Base-by-base conservation (phyloP, 78 protist genomes). In the Dictyostelium brefeldianum region DNA sequence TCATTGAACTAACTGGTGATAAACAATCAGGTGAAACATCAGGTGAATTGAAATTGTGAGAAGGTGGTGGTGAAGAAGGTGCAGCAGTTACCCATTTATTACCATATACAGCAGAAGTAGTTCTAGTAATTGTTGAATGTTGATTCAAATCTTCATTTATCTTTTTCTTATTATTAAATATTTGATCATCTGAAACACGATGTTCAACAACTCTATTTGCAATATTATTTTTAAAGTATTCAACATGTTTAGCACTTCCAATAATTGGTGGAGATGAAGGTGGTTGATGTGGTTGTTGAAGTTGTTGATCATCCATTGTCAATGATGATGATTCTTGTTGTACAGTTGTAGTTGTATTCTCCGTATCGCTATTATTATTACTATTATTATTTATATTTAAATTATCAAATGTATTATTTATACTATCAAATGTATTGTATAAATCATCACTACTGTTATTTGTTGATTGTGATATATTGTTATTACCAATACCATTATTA, bases 81-180 rank as follows among this genome's bases (percentile, higher is more conserved):
- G 91, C 91, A 62, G 83, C 92, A 17, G 79, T 75, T 5, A 85
- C 92, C 92, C 92, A 85, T 85, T 85, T 85, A 53, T 47, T 77
- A 56, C 43, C 43, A 36, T 36, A 36, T 36, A 36, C 43, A 31
- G 29, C 46, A 1, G 79, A 22, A 25, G 78, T n/a, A 12, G 56
- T 51, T 51, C 56, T 51, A 14, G 56, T 51, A 51, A 14, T 51
- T 2, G 56, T 51, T 14, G 56, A 51, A 14, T 51, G 15, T 51
- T 51, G 10, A 51, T 36, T 36, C 2, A 36, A 36, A 36, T 36
- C 43, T 36, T 36, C 43, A 36, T 36, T 36, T 36, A 36, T 36
- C 43, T 36, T 36, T 36, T 36, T 36, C 43, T 36, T 36, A 36
- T 36, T 36, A 36, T 36, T 36, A 36, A 36, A 36, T 20, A 48